These are phyloP conservation scores for Gynostemma pentaphyllum DNA, from an alignment of 306 rosid genomes.

Conservation along the genomic window DNA sequence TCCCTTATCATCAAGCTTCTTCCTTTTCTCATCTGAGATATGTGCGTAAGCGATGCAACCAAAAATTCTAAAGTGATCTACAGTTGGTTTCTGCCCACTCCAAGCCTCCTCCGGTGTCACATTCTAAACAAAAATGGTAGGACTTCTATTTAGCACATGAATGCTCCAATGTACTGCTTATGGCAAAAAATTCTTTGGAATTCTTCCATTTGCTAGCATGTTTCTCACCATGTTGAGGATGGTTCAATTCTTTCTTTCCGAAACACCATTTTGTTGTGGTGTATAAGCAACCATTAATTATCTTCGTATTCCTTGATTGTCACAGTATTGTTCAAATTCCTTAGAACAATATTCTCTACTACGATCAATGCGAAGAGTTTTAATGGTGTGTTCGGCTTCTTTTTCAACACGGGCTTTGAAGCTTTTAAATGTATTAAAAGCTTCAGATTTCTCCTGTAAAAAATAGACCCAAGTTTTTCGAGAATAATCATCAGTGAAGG, in stretches of 20 bases:
- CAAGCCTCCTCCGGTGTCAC: background rate
- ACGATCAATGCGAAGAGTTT: background rate
- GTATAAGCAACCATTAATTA: background rate
- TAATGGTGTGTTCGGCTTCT: background rate
- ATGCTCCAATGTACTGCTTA: slow-evolving; percentile 5
- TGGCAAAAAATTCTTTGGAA: background rate
- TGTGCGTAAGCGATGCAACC: background rate
- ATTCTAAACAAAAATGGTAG: background rate
- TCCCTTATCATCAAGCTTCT: background rate
- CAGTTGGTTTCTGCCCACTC: background rate
- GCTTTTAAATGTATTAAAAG: background rate
- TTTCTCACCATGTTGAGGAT: background rate
- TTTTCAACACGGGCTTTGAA: background rate
- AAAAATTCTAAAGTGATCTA: background rate
- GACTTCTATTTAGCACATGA: background rate
- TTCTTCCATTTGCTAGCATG: background rate
- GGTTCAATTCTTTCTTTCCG: background rate
- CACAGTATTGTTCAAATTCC: background rate
- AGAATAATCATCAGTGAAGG: background rate
- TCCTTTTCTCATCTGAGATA: background rate
- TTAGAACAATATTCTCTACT: background rate
- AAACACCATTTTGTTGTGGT: background rate
- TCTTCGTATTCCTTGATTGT: background rate
- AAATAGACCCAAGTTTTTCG: background rate
- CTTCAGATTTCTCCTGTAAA: background rate